Evolutionary conservation across 108 stramenopile species (phyloP).

Genomic region (Discostella stelligeroides): DNA sequence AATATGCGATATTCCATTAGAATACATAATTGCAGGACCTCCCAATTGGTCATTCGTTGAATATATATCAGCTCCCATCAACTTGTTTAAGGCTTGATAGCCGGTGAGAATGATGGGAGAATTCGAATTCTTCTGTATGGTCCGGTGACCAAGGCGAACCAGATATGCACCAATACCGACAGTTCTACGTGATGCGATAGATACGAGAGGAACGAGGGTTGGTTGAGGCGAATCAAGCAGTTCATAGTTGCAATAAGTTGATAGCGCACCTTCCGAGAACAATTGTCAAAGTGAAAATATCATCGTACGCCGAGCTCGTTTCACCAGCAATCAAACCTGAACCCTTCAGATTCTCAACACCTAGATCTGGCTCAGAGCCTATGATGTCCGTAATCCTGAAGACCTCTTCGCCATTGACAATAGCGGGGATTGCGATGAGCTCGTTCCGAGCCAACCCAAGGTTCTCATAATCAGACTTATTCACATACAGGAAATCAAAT

Average conservation of each 20-base stretch:
- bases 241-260: not conserved
- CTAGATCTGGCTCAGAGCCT: constrained; percentile 96
- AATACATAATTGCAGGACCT: constrained; percentile 96
- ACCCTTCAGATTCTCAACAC: constrained; percentile 99
- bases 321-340: constrained; percentile 99
- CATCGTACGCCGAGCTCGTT: constrained; percentile 95
- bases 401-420: constrained; percentile 60
- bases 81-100: constrained; percentile 98
- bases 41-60: constrained; percentile 99
- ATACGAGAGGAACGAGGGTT: not conserved
- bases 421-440: constrained; percentile 55
- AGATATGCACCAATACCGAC: constrained; percentile 99
- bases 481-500: constrained; percentile 94
- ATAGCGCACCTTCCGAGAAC: constrained; percentile 77
- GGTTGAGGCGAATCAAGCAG: not conserved
- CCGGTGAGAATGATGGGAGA: constrained; percentile 99
- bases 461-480: constrained; percentile 79
- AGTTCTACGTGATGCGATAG: constrained; percentile 55
- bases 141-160: constrained; percentile 96
- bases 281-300: constrained; percentile 97
- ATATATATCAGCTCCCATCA: constrained; percentile 99
- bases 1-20: constrained; percentile 97
- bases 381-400: constrained; percentile 91
- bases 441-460: constrained; percentile 53
- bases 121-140: constrained; percentile 93